phyloP scores from a whole-genome alignment of 2,329 filamentous ascomycete species.

The Colletotrichum chrysophilum region DNA sequence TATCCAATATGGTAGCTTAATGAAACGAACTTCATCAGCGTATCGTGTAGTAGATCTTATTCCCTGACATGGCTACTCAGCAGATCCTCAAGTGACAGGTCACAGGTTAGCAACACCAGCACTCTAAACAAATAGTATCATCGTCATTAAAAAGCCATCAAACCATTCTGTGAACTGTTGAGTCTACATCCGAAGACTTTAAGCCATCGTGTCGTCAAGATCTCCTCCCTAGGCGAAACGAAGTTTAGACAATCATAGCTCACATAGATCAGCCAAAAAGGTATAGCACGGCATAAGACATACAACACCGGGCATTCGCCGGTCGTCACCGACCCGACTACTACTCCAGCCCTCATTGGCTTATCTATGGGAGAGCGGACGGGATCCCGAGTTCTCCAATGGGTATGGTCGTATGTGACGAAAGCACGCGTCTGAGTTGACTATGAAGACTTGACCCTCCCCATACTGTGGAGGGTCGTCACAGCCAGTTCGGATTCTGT shows the following conservation, averaged over 20 bases:
- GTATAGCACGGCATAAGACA: background rate
- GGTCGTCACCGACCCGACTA: no score
- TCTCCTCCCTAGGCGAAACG: background rate
- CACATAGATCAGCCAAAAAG: no score
- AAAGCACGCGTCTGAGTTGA: fast-evolving
- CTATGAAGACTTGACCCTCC: background rate
- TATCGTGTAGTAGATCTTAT: background rate
- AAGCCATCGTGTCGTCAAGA: background rate
- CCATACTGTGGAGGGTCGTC: no score
- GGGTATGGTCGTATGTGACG: background rate
- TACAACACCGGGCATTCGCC: background rate
- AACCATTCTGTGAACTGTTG: background rate
- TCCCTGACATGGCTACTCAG: background rate
- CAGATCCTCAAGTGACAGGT: background rate
- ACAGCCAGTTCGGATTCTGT: background rate
- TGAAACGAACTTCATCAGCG: background rate
- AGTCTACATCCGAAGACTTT: background rate
- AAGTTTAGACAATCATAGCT: background rate
- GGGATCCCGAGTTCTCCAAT: background rate
- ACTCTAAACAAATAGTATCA: background rate
- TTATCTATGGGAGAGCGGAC: background rate
- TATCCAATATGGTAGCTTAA: background rate
- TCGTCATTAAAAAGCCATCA: background rate
- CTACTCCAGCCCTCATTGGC: no score
- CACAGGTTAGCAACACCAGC: background rate